Evolutionary conservation across 306 rosid genomes (phyloP).

Genomic region (Vicia faba): DNA sequence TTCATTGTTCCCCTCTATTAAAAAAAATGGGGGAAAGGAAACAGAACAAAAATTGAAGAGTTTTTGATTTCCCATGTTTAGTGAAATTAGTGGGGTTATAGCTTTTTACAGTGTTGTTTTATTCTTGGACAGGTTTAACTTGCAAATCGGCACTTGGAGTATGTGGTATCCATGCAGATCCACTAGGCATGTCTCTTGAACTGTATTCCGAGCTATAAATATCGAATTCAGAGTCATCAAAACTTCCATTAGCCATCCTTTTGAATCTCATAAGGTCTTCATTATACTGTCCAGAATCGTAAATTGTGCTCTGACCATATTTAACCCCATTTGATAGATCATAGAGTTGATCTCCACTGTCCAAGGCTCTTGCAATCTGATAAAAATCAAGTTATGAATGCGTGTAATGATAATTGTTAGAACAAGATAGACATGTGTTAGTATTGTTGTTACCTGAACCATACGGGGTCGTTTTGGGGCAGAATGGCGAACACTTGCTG

Average conservation of each 20-base stretch:
- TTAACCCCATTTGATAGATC: conserved; percentile 90
- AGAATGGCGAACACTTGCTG: conserved; percentile 91
- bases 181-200: conserved; percentile 45
- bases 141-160: conserved; percentile 57
- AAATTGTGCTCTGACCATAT: conserved; percentile 78
- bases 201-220: conserved; percentile 46
- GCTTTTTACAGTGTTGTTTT: neutral
- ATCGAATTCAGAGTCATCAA: conserved; percentile 52
- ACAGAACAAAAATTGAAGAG: conserved; percentile 22
- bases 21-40: conserved; percentile 36
- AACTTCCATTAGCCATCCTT: conserved; percentile 57
- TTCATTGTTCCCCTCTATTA: conserved; percentile 39
- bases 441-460: conserved; percentile 65
- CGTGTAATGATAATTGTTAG: neutral
- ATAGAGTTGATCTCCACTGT: conserved; percentile 55
- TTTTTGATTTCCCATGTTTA: conserved; percentile 23
- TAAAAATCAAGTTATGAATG: conserved; percentile 16
- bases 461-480: conserved; percentile 88
- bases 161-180: conserved; percentile 32
- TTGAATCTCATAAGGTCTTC: conserved; percentile 64
- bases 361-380: conserved; percentile 88
- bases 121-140: conserved; percentile 42
- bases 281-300: conserved; percentile 71
- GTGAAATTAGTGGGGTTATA: neutral
- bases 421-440: neutral